Conservation (phyloP, 805 yeast species). For the Metschnikowia chrysomelidarum region DNA sequence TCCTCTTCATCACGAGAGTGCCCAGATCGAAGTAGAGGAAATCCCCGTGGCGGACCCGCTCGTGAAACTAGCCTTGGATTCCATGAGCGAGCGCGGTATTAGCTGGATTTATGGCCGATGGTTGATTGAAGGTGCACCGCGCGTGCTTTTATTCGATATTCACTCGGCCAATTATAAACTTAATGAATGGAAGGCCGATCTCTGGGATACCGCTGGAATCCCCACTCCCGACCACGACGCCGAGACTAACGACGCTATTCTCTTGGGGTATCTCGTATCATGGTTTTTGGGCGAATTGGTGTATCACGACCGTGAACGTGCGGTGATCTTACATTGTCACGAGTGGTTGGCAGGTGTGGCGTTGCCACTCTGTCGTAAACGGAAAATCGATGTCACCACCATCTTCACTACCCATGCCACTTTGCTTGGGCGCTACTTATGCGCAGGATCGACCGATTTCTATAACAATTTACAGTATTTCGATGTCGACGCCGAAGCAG, state of each 20-base stretch:
- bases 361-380: conserved; percentile 84
- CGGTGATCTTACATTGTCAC: conserved; percentile 91
- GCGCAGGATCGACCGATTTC: conserved; percentile 96
- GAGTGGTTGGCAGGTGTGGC: conserved; percentile 99
- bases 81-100: conserved; percentile 83
- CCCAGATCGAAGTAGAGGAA: conserved; percentile 80
- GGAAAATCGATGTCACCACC: conserved; percentile 90
- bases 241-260: conserved; percentile 90
- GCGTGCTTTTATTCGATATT: conserved; percentile 85
- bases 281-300: conserved; percentile 97
- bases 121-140: conserved; percentile 97
- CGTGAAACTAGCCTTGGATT: conserved; percentile 61
- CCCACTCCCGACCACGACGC: conserved; percentile 89
- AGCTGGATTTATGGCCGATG: conserved; percentile 87
- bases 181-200: conserved; percentile 91
- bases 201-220: conserved; percentile 88
- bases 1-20: conserved; percentile 71
- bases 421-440: conserved; percentile 85
- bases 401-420: conserved; percentile 98
- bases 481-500: conserved; percentile 97
- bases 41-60: conserved; percentile 54
- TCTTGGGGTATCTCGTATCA: conserved; percentile 89
- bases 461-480: conserved; percentile 85
- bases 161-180: conserved; percentile 66
- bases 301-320: conserved; percentile 78